phyloP scores from a whole-genome alignment of 495 filamentous ascomycete genomes.

The Chaetomium fimeti region DNA sequence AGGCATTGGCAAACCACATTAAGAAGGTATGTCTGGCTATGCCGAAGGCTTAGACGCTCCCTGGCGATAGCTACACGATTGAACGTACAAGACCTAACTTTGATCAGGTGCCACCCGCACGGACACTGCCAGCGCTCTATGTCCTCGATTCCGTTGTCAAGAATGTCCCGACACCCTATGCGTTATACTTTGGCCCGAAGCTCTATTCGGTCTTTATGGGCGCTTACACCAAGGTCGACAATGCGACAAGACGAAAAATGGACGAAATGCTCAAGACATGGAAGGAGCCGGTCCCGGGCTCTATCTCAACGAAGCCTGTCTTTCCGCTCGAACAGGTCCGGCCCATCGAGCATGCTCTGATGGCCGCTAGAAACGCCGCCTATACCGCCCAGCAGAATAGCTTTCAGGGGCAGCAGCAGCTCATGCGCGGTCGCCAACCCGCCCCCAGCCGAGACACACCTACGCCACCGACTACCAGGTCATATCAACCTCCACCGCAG shows the following conservation, averaged over 20 bases:
- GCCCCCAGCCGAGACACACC: constrained; percentile 64
- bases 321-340: constrained; percentile 81
- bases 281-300: constrained; percentile 94
- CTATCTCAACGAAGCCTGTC: constrained; percentile 80
- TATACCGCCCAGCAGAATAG: constrained; percentile 69
- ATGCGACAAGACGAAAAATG: constrained; percentile 76
- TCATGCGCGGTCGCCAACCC: constrained; percentile 56
- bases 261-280: constrained; percentile 98
- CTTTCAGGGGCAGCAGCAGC: constrained; percentile 61
- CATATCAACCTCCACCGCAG: constrained; percentile 30
- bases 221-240: constrained; percentile 85
- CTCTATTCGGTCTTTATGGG: constrained; percentile 95
- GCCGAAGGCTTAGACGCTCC: constrained; percentile 12
- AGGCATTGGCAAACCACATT: constrained; percentile 87
- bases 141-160: constrained; percentile 97
- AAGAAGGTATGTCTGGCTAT: constrained; percentile 65
- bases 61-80: not conserved
- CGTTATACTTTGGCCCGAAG: constrained; percentile 85
- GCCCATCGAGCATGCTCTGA: constrained; percentile 88
- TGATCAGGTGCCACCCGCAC: constrained; percentile 70
- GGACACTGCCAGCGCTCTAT: constrained; percentile 93
- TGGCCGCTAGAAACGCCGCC: constrained; percentile 77
- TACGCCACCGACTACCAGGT: constrained; percentile 60
- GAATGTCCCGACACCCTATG: constrained; percentile 97
- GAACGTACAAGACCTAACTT: constrained; percentile 16